phyloP scores from a whole-genome alignment of 1,284 basidiomycete genomes.

The Gomphus bonarii region DNA sequence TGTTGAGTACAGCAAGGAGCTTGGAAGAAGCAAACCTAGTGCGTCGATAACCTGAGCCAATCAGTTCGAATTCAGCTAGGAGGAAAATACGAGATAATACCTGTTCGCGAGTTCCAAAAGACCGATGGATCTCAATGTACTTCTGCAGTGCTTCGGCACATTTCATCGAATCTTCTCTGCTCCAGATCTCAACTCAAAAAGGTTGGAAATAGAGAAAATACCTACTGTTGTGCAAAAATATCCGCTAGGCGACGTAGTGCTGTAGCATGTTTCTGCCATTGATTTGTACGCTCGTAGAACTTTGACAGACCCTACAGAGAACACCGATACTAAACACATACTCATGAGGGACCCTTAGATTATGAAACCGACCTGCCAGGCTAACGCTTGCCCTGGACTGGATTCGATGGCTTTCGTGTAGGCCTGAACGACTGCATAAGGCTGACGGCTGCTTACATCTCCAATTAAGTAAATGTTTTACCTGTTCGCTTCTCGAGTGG shows the following conservation, averaged over 20 bases:
- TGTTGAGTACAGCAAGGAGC: constrained; percentile 56
- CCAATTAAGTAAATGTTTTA: constrained; percentile 27
- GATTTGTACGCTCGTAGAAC: constrained; percentile 54
- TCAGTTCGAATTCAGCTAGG: not conserved
- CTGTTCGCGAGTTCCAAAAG: constrained; percentile 50
- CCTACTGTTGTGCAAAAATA: constrained; percentile 49
- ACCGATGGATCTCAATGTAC: constrained; percentile 53
- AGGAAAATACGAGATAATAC: constrained; percentile 25
- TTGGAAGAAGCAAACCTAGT: constrained; percentile 65
- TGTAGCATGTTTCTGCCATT: constrained; percentile 52
- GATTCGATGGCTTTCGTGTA: constrained; percentile 66
- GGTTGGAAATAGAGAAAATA: not conserved
- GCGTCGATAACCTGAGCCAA: constrained; percentile 50
- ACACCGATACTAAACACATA: not conserved
- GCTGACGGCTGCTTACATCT: not conserved
- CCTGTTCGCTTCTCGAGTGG: constrained; percentile 71
- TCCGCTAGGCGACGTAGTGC: constrained; percentile 43
- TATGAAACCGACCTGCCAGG: constrained; percentile 59
- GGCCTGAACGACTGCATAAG: constrained; percentile 32
- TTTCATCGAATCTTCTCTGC: constrained; percentile 67
- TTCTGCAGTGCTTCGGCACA: constrained; percentile 75
- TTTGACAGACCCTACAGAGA: constrained; percentile 53
- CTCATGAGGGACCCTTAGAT: not conserved
- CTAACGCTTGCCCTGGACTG: constrained; percentile 55
- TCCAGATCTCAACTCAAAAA: constrained; percentile 9